A percentile compares a stretch with the other conserved stretches of the same genome.
These are phyloP conservation scores for Acorus gramineus DNA, from an alignment of 106 monocot species.

Conservation along the genomic window DNA sequence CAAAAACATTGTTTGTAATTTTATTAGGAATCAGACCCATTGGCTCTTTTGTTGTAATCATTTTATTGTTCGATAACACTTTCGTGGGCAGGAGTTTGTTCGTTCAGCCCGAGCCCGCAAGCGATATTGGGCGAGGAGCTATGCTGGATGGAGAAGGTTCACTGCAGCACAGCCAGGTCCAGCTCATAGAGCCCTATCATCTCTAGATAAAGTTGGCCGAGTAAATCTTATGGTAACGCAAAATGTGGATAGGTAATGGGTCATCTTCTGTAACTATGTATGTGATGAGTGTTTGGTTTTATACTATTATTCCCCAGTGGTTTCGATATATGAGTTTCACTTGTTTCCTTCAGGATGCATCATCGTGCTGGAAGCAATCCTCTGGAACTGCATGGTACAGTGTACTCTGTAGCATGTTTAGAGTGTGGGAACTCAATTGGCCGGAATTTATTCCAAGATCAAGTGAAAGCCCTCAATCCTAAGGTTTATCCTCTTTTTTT, in stretches of 20 bases:
- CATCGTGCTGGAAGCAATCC: slow-evolving; percentile 93
- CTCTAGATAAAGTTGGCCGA: slow-evolving; percentile 78
- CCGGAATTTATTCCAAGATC: slow-evolving; percentile 77
- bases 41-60: not conserved
- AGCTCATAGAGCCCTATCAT: slow-evolving; percentile 54
- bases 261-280: not conserved
- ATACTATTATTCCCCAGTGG: not conserved
- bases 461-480: slow-evolving; percentile 80
- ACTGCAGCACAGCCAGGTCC: slow-evolving; percentile 73
- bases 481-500: slow-evolving; percentile 36
- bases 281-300: not conserved
- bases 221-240: slow-evolving; percentile 81
- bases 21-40: not conserved
- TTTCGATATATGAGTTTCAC: slow-evolving; percentile 1
- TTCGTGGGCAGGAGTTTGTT: slow-evolving; percentile 60
- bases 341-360: slow-evolving; percentile 52
- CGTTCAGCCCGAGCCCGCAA: slow-evolving; percentile 64
- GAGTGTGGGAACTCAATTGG: slow-evolving; percentile 55
- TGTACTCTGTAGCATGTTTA: slow-evolving; percentile 81
- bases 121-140: slow-evolving; percentile 98
- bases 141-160: slow-evolving; percentile 99
- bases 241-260: slow-evolving; percentile 79
- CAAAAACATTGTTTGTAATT: not conserved
- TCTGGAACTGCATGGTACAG: slow-evolving; percentile 92
- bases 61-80: not conserved